Percentiles rank a stretch among this genome's conserved stretches.
These are phyloP conservation scores for Fusarium drepaniforme DNA, from an alignment of 2,329 filamentous ascomycete species.

Conservation along the genomic window DNA sequence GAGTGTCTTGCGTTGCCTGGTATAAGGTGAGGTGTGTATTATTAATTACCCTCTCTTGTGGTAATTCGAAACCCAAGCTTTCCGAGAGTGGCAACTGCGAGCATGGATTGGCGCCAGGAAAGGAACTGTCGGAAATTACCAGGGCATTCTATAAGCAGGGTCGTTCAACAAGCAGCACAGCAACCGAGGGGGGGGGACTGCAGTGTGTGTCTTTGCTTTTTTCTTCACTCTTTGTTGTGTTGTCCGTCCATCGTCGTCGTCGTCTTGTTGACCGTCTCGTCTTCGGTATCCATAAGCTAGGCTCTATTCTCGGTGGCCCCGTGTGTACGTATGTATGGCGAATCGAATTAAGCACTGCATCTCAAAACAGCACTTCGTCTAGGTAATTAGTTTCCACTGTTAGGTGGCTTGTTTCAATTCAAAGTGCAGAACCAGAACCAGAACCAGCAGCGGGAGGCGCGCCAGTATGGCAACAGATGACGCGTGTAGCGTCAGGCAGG, in stretches of 20 bases:
- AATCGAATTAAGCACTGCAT: neutral
- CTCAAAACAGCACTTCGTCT: slow-evolving; percentile 29
- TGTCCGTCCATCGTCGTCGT: neutral
- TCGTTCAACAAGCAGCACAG: neutral
- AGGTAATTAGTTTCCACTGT: slow-evolving; percentile 9
- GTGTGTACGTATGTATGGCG: neutral
- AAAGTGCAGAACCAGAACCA: neutral
- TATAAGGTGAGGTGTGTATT: neutral
- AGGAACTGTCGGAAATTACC: slow-evolving; percentile 29
- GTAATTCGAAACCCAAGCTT: slow-evolving; percentile 21
- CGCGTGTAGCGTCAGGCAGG: neutral
- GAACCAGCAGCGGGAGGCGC: neutral
- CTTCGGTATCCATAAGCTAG: neutral
- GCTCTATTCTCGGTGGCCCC: neutral
- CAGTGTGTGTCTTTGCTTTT: neutral
- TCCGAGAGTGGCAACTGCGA: slow-evolving; percentile 27
- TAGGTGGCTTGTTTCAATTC: neutral
- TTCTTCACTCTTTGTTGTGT: neutral
- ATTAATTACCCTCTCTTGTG: slow-evolving; percentile 10
- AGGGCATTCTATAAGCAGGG: slow-evolving; percentile 13
- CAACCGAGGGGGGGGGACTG: neutral
- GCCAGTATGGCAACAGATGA: neutral
- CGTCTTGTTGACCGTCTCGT: neutral
- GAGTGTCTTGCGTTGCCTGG: neutral
- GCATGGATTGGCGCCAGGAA: slow-evolving; percentile 14